Evolutionary conservation across 257 asterid species (phyloP), one percentile per base, ranked within the genome.

Genomic region (Lycium barbarum): DNA sequence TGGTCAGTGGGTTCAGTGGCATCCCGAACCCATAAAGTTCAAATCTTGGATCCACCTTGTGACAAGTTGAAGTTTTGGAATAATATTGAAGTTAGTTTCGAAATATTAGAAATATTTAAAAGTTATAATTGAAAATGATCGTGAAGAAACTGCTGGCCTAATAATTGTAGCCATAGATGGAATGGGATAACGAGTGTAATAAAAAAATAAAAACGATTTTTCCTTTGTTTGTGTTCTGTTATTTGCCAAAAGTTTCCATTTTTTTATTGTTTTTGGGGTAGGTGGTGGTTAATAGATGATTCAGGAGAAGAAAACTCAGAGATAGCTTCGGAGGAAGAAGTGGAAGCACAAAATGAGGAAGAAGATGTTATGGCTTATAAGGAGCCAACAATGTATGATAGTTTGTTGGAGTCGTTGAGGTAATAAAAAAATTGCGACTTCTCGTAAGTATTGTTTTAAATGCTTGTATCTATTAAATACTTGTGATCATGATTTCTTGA

Each of bases 371-470:
- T 81, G 57, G 86, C 61, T 8, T 57, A 67, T 65, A 80, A 83
- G 82, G 93, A 89, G 85, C 90, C 89, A 3, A 88, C 91, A 17
- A 81, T 57, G 87, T 94, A 94, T 22, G 95, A 95, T 59, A 87
- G 89, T 80, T 90, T 95, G 89, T 84, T 94, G 93, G 85, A 86
- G 90, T 90, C 83, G 83, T 83, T 95, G 84, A 94, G 94, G 73
- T 87, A 94, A 12, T 83, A 81, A 87, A 72, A 87, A 83, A 71
- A 2, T 79, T 86, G 47, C 90, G 91, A 18, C 53, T 81, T 61
- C 12, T 18, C 40, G 17, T 7, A 80, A 54, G 63, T 38, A 22
- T 80, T 36, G 0, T 61, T 38, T 57, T 38, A 14, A n/a, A 10
- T 36, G 47, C 40, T 80, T 11, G 10, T 57, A 45, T 81, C 47